Base-by-base conservation (phyloP, 257 asterid genomes). In the Nicotiana obtusifolia region DNA sequence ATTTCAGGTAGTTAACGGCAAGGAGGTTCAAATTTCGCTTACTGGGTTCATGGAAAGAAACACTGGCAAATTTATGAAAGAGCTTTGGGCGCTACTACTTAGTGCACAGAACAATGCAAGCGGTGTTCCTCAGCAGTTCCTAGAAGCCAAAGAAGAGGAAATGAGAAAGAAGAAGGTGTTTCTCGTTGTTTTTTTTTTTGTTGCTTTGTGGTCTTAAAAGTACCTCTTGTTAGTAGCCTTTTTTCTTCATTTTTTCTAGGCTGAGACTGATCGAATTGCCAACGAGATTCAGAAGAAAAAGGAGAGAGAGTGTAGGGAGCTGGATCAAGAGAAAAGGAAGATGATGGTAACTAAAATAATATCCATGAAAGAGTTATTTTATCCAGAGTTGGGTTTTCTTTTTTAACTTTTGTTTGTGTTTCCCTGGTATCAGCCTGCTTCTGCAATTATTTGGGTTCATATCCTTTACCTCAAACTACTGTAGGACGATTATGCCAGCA, bases 1-100 rank as follows among this genome's bases (percentile, higher is more conserved):
- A 81, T 41, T 88, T 89, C 97, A 94, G 99, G 90, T 84, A 66
- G 98, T 94, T 77, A 93, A 96, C 82, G 99, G 99, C 20, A 96
- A 96, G 89, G 92, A 93, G 87, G 68, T 96, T 84, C 99, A 96
- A 84, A 96, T 96, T 84, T 84, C 90, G 78, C 97, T 96, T 66
- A 94, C 99, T 83, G 99, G 99, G 69, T 96, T 96, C 86, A 93
- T 96, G 99, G 99, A 96, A 90, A 94, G 98, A 86, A 96, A 96
- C 85, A 96, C 99, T 5, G 98, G 93, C 24, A 96, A 96, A 92
- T 94, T 96, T 81, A 96, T 96, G 98, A 96, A 94, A 83, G 99
- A 96, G 94, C 94, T 96, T 24, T 96, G 99, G 99, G 57, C 37
- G 7, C 84, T 96, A 85, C 97, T 96, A 81, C 88, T 96, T 60